Evolutionary conservation across 305 asterid genomes (phyloP), one percentile per base, ranked within the genome.

Genomic region (Fraxinus paxiana): DNA sequence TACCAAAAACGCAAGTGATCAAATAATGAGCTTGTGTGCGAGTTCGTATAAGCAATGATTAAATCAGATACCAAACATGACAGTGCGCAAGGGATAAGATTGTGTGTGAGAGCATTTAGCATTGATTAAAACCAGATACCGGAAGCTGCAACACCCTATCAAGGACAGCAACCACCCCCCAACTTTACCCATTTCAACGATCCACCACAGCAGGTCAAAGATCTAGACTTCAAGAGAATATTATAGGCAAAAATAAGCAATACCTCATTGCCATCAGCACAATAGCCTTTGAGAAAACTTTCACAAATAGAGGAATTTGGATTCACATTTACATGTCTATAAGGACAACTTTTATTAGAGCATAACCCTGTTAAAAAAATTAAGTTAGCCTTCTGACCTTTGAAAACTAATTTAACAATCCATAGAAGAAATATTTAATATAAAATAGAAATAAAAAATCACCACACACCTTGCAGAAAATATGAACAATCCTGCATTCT

Each of bases 401-500:
- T 72, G 67, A 43, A 54, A 79, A 41, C 46, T 63, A 26, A 56
- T 73, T 77, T 28, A 38, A 76, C 43, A 82, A 73, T 24, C 38
- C 81, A 67, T 75, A 73, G 73, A 67, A 76, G 31, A 33, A 72
- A 59, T 48, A 48, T n/a, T 6, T 59, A 59, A 59, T 56, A 56
- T 5, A 56, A 56, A 56, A 56, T 20, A 56, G 13, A 56, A 2
- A 56, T 20, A 59, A 33, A 31, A 38, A 82, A 54, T 26, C 46
- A 56, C 46, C 76, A 54, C 83, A 78, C 80, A 96, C 99, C 98
- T 92, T 91, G 94, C 85, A 94, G 84, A 87, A 94, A 96, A 84
- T 92, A 96, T 31, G 98, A 93, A 86, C 99, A 96, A 85, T 96
- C 99, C 89, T 92, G 94, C 99, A 96, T 96, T 86, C 98, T 90